Percentiles rank a stretch among this genome's conserved stretches.
Evolutionary conservation across 2,329 filamentous ascomycete species (phyloP).

Genomic region (Sporothrix dimorphospora): DNA sequence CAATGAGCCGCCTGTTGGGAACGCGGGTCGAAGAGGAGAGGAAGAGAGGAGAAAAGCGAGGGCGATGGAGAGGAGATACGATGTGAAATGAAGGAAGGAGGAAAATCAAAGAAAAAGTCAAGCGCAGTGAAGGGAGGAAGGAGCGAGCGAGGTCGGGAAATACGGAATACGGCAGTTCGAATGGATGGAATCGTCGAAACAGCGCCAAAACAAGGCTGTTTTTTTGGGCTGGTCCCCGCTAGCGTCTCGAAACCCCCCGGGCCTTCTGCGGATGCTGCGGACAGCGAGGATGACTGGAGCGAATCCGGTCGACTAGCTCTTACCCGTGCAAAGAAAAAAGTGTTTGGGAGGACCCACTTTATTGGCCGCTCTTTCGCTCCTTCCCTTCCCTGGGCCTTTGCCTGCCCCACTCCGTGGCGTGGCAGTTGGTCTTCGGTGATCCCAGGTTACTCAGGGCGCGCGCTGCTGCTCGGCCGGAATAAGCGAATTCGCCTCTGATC

Average conservation of each 20-base stretch:
- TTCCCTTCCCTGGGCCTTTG: not conserved
- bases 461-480: slow-evolving; percentile 9
- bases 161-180: not conserved
- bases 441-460: slow-evolving; percentile 10
- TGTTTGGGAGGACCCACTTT: not conserved
- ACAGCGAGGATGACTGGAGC: not conserved
- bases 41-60: not conserved
- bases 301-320: slow-evolving; percentile 21
- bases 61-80: not conserved
- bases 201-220: slow-evolving; percentile 23
- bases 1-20: not conserved
- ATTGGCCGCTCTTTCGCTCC: not conserved
- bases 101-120: not conserved
- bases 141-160: slow-evolving; percentile 1
- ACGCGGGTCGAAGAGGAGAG: not conserved
- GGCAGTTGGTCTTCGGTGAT: not conserved
- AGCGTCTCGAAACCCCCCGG: slow-evolving; percentile 19
- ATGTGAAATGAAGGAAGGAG: not conserved
- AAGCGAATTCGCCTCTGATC: not conserved
- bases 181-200: slow-evolving; percentile 19
- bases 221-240: not conserved
- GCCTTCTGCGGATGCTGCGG: slow-evolving; percentile 19
- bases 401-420: slow-evolving; percentile 10
- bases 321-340: slow-evolving; percentile 1
- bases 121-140: not conserved